These are phyloP conservation scores for Calonectria henricotiae DNA, from an alignment of 2,329 filamentous ascomycete genomes.

Conservation along the genomic window DNA sequence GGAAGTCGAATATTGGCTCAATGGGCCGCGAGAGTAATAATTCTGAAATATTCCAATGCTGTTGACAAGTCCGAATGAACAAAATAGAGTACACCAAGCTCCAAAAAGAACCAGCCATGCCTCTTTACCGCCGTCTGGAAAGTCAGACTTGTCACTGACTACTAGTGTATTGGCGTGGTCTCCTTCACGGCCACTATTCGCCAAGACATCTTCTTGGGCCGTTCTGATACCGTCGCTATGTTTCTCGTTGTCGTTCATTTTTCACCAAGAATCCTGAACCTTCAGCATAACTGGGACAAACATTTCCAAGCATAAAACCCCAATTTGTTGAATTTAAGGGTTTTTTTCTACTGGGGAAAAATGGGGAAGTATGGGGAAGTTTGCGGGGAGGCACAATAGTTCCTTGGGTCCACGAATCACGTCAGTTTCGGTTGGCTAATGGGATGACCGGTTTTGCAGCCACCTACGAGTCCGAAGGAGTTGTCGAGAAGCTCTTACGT, in stretches of 20 bases:
- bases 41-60: constrained; percentile 71
- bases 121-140: constrained; percentile 47
- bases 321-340: neutral
- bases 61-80: constrained; percentile 63
- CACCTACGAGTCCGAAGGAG: neutral
- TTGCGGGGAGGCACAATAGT: neutral
- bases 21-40: constrained; percentile 69
- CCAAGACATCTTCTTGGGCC: constrained; percentile 6
- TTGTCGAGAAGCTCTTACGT: constrained; percentile 2
- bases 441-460: neutral
- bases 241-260: constrained; percentile 4
- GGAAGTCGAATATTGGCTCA: constrained; percentile 67
- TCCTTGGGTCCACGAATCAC: constrained; percentile 5
- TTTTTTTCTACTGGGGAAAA: constrained; percentile 17
- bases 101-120: constrained; percentile 63
- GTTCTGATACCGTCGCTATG: neutral
- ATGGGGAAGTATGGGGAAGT: constrained; percentile 9
- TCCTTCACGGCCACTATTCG: neutral
- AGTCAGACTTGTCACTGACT: neutral
- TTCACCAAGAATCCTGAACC: neutral
- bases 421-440: constrained; percentile 18
- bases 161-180: neutral
- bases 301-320: neutral
- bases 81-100: constrained; percentile 61
- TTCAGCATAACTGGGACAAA: neutral